Base-by-base conservation (phyloP, 2,329 filamentous ascomycete species). In the Huntiella omanensis region DNA sequence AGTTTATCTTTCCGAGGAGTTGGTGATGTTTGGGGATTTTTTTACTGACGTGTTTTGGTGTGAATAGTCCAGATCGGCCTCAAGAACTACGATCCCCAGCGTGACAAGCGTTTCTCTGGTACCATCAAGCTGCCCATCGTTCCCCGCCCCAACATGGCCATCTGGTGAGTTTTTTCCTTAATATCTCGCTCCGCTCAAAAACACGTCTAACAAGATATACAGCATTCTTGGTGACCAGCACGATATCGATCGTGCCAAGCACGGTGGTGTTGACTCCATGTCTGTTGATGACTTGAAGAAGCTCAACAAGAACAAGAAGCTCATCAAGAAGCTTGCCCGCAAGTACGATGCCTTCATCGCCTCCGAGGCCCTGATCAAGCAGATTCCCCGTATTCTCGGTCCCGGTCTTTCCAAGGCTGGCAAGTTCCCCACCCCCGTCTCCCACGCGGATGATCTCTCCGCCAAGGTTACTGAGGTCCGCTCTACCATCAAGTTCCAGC, bases 221-320 rank as follows among this genome's bases (percentile, higher is more conserved):
- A 61, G 62, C 71, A 77, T 77, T 59, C 66, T 77, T 50, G 73
- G 73, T 72, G 73, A 77, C 68, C 73, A 76, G 80, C 88, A 96
- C 77, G 91, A 98, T 77, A 92, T 98, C 64, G 91, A 98, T 68
- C 87, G 91, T 77, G 88, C 91, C 64, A 98, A 98, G 81, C 91
- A 98, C 77, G 83, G 86, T 63, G 88, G 86, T 67, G 78, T 96
- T 59, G 91, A 98, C 65, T 86, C 88, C 72, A 96, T 96, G 91
- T 93, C 84, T 62, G 70, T 84, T 56, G 91, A 98, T 62, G 91
- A 98, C 70, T 73, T 98, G 72, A 98, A 98, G 84, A 98, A 98
- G 83, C 85, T 98, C 59, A 98, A 98, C 83, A 98, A 98, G 85
- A 98, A 98, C 85, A 96, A 98, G 84, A 98, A 98, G 83, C 81